Percentiles rank a stretch among this genome's conserved stretches.
Conservation (phyloP, 768 basidiomycete genomes). For the Cubamyces lactineus region DNA sequence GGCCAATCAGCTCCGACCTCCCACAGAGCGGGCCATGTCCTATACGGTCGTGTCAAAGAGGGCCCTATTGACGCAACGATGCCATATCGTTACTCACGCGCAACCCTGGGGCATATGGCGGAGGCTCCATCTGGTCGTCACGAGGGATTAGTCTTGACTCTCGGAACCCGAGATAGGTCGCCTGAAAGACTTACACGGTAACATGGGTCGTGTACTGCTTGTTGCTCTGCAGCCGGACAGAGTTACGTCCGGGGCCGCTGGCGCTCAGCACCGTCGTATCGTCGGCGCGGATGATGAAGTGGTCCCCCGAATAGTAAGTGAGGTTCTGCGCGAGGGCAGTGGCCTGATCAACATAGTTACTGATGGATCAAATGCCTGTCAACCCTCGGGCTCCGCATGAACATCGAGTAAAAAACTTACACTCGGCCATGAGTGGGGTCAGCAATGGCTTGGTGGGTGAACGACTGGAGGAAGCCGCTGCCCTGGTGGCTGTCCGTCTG, state of each 20-base stretch:
- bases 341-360: slow-evolving; percentile 47
- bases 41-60: slow-evolving; percentile 6
- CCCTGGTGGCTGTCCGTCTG: slow-evolving; percentile 50
- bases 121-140: slow-evolving; percentile 47
- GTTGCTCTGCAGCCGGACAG: slow-evolving; percentile 57
- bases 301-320: slow-evolving; percentile 55
- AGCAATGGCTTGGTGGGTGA: slow-evolving; percentile 49
- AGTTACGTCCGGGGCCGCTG: slow-evolving; percentile 58
- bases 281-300: slow-evolving; percentile 62
- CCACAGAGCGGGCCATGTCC: slow-evolving; percentile 60
- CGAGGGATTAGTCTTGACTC: slow-evolving; percentile 9
- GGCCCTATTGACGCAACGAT: slow-evolving; percentile 1
- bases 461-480: slow-evolving; percentile 52
- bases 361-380: slow-evolving; percentile 20
- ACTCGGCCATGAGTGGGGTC: slow-evolving; percentile 74
- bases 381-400: neutral
- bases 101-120: slow-evolving; percentile 63
- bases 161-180: neutral
- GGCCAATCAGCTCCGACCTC: slow-evolving; percentile 54
- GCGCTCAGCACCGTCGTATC: slow-evolving; percentile 48
- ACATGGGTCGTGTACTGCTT: slow-evolving; percentile 57
- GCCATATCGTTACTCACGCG: slow-evolving; percentile 40
- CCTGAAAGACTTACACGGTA: slow-evolving; percentile 46
- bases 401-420: slow-evolving; percentile 42
- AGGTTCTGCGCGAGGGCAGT: slow-evolving; percentile 59